Evolutionary conservation across 371 early-diverging fungal genomes (phyloP).

Genomic region (Mortierella sp.): DNA sequence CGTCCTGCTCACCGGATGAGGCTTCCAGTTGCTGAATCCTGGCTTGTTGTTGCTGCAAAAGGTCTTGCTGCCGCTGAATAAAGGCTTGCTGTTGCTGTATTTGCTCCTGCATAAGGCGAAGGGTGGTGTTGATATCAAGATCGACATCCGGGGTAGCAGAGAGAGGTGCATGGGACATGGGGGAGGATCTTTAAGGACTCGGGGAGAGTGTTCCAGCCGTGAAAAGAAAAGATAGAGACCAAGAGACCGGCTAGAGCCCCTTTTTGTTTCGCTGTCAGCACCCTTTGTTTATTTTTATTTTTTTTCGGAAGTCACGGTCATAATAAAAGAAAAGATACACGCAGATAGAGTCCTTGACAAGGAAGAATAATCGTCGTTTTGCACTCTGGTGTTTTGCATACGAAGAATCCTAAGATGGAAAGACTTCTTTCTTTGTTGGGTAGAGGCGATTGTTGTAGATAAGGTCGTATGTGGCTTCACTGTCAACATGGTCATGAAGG

Average conservation of each 20-base stretch:
- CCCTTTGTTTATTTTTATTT: neutral
- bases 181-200: neutral
- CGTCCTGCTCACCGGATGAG: neutral
- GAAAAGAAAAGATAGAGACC: constrained; percentile 11
- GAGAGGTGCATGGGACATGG: constrained; percentile 10
- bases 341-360: neutral
- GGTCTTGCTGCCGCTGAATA: neutral
- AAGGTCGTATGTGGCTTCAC: no score
- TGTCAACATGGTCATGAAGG: no score
- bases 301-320: neutral
- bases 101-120: neutral
- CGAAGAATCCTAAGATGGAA: no score
- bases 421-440: no score
- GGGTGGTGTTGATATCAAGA: neutral
- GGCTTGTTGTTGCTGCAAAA: neutral
- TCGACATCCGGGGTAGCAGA: neutral
- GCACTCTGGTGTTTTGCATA: no score
- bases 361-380: no score
- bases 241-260: neutral
- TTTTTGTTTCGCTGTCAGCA: no score
- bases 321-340: neutral
- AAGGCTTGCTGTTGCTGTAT: neutral
- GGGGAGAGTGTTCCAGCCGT: constrained; percentile 8
- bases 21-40: neutral
- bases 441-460: no score